Percentiles rank a stretch among this genome's conserved stretches.
Evolutionary conservation across 148 eudicot genomes (phyloP).

Genomic region (Camellia japonica): DNA sequence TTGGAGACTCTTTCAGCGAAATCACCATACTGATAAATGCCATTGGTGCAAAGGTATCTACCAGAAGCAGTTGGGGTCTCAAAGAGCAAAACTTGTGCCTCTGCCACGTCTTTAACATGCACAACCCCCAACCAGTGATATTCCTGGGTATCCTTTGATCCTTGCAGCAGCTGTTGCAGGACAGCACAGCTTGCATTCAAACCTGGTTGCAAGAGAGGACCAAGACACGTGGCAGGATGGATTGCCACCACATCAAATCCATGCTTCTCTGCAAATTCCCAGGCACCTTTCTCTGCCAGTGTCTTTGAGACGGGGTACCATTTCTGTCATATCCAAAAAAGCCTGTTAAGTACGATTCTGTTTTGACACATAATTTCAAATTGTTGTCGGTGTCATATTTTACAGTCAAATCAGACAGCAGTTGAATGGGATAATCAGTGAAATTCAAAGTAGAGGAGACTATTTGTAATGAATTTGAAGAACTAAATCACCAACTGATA

Average conservation of each 20-base stretch:
- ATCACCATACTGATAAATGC: slow-evolving; percentile 79
- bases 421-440: background rate
- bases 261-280: slow-evolving; percentile 69
- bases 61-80: slow-evolving; percentile 78
- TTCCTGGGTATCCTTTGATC: slow-evolving; percentile 83
- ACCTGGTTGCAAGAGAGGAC: slow-evolving; percentile 71
- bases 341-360: background rate
- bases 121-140: slow-evolving; percentile 89
- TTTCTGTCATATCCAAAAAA: slow-evolving; percentile 42
- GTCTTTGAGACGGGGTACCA: slow-evolving; percentile 94
- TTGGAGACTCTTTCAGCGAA: slow-evolving; percentile 66
- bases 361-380: background rate
- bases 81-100: slow-evolving; percentile 68
- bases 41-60: slow-evolving; percentile 83
- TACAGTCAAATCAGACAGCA: background rate
- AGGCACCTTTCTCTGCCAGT: slow-evolving; percentile 78
- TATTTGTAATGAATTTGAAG: background rate
- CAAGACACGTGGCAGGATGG: slow-evolving; percentile 81
- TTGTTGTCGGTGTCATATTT: background rate
- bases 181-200: slow-evolving; percentile 87
- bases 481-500: background rate
- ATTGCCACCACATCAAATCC: slow-evolving; percentile 67
- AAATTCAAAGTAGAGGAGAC: background rate
- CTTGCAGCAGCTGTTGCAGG: slow-evolving; percentile 66
- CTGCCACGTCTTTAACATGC: slow-evolving; percentile 85